phyloP scores from a whole-genome alignment of 768 basidiomycete genomes.

The Boletus vermiculosoides region DNA sequence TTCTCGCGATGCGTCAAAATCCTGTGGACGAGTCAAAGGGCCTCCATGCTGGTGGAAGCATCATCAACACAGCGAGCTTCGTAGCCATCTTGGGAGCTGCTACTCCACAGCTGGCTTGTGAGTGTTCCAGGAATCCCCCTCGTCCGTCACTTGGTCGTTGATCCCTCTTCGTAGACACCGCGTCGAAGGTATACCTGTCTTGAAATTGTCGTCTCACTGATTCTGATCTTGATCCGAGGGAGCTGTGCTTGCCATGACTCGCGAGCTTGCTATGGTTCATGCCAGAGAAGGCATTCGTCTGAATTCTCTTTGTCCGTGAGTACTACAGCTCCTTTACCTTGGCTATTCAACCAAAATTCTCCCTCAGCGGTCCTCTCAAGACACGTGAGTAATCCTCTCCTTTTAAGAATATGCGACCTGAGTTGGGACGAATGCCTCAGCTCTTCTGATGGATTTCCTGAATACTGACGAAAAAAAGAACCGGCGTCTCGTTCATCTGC shows the following conservation, averaged over 20 bases:
- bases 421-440: conserved; percentile 38
- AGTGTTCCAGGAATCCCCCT: neutral
- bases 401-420: neutral
- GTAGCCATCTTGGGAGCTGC: conserved; percentile 95
- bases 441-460: conserved; percentile 97
- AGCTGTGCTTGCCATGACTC: conserved; percentile 97
- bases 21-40: conserved; percentile 78
- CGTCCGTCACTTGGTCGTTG: neutral
- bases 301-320: conserved; percentile 95
- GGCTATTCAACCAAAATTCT: neutral
- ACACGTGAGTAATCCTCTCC: conserved; percentile 65
- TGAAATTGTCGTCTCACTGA: conserved; percentile 1
- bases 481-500: conserved; percentile 84
- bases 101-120: conserved; percentile 97
- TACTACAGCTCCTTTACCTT: conserved; percentile 7
- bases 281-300: conserved; percentile 95
- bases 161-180: conserved; percentile 64
- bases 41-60: conserved; percentile 79
- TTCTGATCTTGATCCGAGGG: conserved; percentile 49
- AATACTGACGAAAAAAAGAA: conserved; percentile 94
- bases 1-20: conserved; percentile 94
- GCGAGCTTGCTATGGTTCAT: conserved; percentile 97
- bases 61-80: conserved; percentile 98
- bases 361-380: conserved; percentile 81
- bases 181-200: conserved; percentile 67